These are phyloP conservation scores for Clonostachys sp. DNA, from an alignment of 2,329 filamentous ascomycete species.

Conservation along the genomic window DNA sequence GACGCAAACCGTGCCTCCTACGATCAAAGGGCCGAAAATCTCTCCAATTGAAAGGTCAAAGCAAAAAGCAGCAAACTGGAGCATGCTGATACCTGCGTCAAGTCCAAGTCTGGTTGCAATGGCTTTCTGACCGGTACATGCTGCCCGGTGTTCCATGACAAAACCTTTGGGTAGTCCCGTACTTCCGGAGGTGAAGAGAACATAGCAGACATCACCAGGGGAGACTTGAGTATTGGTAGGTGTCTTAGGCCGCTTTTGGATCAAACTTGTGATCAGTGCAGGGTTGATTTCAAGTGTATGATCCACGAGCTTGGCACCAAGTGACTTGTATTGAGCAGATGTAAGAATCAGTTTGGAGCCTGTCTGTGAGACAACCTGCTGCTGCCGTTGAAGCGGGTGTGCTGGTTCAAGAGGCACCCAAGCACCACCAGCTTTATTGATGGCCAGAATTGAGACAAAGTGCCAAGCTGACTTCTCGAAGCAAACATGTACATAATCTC, in stretches of 20 bases:
- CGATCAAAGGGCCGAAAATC: not conserved
- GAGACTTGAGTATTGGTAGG: not conserved
- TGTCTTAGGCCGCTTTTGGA: not conserved
- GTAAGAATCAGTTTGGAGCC: not conserved
- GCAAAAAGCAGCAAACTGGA: not conserved
- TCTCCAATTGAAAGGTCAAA: not conserved
- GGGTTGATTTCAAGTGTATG: not conserved
- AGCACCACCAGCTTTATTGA: conserved; percentile 7
- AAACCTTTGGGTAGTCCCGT: conserved; percentile 7
- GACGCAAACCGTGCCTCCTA: not conserved
- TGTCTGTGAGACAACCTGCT: not conserved
- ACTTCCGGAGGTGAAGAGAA: conserved; percentile 8
- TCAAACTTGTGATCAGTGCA: not conserved
- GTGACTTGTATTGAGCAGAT: not conserved
- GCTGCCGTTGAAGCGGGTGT: conserved; percentile 1
- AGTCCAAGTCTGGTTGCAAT: not conserved
- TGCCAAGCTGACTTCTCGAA: not conserved
- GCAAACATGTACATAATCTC: conserved; percentile 2
- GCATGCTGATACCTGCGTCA: not conserved
- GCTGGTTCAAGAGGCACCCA: conserved; percentile 7
- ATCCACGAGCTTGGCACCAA: not conserved
- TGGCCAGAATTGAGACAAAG: conserved; percentile 2
- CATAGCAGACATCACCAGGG: conserved; percentile 1
- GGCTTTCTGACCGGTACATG: not conserved
- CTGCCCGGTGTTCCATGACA: conserved; percentile 3